Evolutionary conservation across 1,284 basidiomycete species (phyloP).

Genomic region (Anthracocystis panici-leucophaei): DNA sequence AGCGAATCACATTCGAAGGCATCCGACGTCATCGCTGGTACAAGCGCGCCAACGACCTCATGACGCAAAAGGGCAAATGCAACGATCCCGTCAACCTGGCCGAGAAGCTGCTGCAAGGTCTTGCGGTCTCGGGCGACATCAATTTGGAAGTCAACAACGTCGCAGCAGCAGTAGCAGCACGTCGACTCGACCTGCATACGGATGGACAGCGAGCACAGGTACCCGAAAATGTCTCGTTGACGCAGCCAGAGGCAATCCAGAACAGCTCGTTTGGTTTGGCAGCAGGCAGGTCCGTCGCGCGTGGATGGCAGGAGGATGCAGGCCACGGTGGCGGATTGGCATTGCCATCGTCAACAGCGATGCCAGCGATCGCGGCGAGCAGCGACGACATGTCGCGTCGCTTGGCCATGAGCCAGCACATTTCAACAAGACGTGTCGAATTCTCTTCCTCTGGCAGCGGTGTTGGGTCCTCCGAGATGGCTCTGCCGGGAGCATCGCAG

Average conservation of each 20-base stretch:
- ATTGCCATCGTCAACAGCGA: constrained; percentile 56
- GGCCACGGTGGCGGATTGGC: constrained; percentile 25
- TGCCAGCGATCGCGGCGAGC: constrained; percentile 40
- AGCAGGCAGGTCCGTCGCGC: constrained; percentile 24
- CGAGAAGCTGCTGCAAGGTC: constrained; percentile 66
- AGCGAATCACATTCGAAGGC: constrained; percentile 56
- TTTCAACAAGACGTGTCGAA: constrained; percentile 42
- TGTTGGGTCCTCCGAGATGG: constrained; percentile 19
- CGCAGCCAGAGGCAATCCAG: constrained; percentile 66
- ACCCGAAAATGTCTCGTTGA: constrained; percentile 65
- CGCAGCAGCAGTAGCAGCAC: constrained; percentile 29
- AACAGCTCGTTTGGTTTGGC: constrained; percentile 42
- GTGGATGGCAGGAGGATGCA: constrained; percentile 30
- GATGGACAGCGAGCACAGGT: constrained; percentile 65
- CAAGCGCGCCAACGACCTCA: constrained; percentile 59
- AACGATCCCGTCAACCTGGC: constrained; percentile 67
- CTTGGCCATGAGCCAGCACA: constrained; percentile 58
- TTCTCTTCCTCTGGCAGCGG: constrained; percentile 37
- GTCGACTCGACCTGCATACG: constrained; percentile 58
- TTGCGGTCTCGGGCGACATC: constrained; percentile 66
- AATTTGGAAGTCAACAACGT: constrained; percentile 40
- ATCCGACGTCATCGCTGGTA: constrained; percentile 68
- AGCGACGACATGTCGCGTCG: constrained; percentile 49
- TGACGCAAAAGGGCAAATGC: constrained; percentile 61
- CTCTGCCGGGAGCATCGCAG: constrained; percentile 49